A percentile compares a stretch with the other conserved stretches of the same genome.
Evolutionary conservation across 2,329 filamentous ascomycete species (phyloP).

Genomic region (Hyphodiscus sp.): DNA sequence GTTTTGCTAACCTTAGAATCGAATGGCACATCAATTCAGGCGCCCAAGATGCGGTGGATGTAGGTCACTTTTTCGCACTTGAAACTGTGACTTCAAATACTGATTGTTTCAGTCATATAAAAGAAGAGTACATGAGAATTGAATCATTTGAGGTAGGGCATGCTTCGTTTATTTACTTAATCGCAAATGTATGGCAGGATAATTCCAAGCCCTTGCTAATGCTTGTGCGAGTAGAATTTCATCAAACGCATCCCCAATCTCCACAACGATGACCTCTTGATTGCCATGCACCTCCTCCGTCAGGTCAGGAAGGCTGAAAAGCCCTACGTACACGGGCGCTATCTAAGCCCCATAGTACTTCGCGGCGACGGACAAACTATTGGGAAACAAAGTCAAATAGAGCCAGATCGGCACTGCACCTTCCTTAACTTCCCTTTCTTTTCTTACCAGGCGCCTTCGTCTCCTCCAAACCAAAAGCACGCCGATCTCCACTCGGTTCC

Average conservation of each 20-base stretch:
- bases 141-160: no score
- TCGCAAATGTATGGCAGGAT: no score
- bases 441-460: background rate
- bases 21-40: no score
- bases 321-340: background rate
- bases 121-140: no score
- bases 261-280: background rate
- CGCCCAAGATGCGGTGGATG: no score
- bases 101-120: no score
- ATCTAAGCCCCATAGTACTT: background rate
- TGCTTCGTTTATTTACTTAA: no score
- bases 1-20: no score
- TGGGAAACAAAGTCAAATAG: background rate
- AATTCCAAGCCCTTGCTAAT: no score
- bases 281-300: background rate
- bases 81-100: no score
- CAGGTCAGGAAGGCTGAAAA: background rate
- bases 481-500: background rate
- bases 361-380: background rate
- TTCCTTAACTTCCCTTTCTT: background rate
- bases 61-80: no score
- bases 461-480: background rate
- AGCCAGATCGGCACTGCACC: background rate
- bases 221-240: no score
- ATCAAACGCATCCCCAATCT: background rate